A percentile compares a stretch with the other conserved stretches of the same genome.
These are phyloP conservation scores for Pythium monospermum DNA, from an alignment of 352 stramenopile species.

Conservation along the genomic window DNA sequence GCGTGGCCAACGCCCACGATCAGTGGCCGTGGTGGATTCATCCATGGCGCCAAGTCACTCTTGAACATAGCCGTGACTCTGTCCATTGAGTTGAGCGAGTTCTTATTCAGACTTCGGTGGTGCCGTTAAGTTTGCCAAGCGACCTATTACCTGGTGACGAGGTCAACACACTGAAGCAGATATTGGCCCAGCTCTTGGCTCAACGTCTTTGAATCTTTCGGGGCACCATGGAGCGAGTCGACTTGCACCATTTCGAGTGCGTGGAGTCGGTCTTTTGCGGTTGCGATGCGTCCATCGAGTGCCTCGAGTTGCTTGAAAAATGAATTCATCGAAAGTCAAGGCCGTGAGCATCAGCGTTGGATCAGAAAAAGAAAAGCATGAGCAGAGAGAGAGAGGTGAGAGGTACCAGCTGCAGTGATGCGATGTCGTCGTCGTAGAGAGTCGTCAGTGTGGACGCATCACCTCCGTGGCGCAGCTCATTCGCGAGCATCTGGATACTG, in stretches of 20 bases:
- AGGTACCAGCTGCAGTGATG: constrained; percentile 10
- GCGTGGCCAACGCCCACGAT: constrained; percentile 29
- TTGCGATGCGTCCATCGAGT: constrained; percentile 9
- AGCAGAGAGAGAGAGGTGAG: not conserved
- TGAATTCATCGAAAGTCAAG: not conserved
- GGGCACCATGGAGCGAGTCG: not conserved
- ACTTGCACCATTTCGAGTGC: constrained; percentile 7
- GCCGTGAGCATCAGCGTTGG: not conserved
- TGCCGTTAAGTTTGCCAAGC: too few relatives aligned
- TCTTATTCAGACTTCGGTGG: not conserved
- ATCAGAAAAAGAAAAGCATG: constrained; percentile 1
- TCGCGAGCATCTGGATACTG: constrained; percentile 31
- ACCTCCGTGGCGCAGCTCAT: constrained; percentile 12
- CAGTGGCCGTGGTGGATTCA: constrained; percentile 10
- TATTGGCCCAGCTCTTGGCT: constrained; percentile 25
- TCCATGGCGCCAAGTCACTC: constrained; percentile 26
- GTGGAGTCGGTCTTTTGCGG: constrained; percentile 12
- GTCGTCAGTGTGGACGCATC: not conserved
- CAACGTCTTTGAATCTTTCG: constrained; percentile 21
- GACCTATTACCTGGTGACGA: too few relatives aligned
- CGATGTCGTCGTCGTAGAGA: constrained; percentile 20
- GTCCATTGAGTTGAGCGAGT: not conserved
- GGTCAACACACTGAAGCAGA: constrained; percentile 22
- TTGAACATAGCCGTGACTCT: constrained; percentile 29
- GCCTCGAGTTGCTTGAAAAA: constrained; percentile 15